Base-by-base conservation (phyloP, 2,329 filamentous ascomycete species). In the Byssoonygena ceratinophila region DNA sequence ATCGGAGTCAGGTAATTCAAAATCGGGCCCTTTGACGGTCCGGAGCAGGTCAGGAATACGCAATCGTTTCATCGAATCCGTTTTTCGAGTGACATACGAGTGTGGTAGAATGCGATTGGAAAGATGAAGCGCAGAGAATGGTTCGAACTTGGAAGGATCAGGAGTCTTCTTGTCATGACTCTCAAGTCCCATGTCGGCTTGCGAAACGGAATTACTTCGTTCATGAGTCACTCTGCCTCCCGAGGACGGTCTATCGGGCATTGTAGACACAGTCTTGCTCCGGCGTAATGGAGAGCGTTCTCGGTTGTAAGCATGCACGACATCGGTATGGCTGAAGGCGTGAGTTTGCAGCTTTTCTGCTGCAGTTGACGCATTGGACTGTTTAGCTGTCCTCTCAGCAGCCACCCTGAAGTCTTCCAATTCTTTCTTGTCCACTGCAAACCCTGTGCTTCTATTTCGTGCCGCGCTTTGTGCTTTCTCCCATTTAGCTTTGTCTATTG, bases 71-170 rank as follows among this genome's bases (percentile, higher is more conserved):
- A 92, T 95, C 31, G 81, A 82, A 4, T 82, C 76, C 12, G 98
- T 75, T 2, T 87, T 87, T 22, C 90, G 82, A 1, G 85, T 82
- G 20, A 98, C 74, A 16, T 85, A 83, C 20, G 80, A 79, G 66
- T 97, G 90, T 1, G 89, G 85, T 43, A 97, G 78, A 34, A 88
- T 83, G 29, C 92, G 82, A 57, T 83, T 88, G 3, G 85, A 86
- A 12, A 98, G 77, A 64, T 96, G 89, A 34, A 90, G 74, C 27
- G 82, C 81, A 4, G 92, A 96, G 66, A 90, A 95, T 1, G 87
- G 79, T 61, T 98, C 92, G 61, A 92, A 94, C 43, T 80, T 78
- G 1, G 83, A 77, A 1, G 77, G 67, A 54, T 81, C 78, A 1
- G 74, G 70, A 27, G 58, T 47, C 53, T 60, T 67, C 27, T 55